These are phyloP conservation scores for Capsicum pubescens DNA, from an alignment of 257 asterid genomes.

Conservation along the genomic window DNA sequence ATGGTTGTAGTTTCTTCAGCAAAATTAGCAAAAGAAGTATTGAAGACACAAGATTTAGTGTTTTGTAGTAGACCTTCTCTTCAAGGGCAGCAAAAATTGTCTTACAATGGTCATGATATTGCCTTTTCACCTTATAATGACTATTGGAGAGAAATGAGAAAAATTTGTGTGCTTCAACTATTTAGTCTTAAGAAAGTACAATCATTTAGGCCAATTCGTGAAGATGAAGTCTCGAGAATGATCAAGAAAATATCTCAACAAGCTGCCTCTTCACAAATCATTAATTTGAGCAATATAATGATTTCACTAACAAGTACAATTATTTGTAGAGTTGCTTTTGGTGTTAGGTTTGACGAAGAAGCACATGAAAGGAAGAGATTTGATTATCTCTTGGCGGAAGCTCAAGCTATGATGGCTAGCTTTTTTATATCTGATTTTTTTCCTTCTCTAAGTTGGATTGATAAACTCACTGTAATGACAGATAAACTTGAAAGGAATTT, in stretches of 20 bases:
- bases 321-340: background rate
- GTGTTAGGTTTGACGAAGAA: background rate
- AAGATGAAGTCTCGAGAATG: background rate
- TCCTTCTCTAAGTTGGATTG: slow-evolving; percentile 36
- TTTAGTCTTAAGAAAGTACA: background rate
- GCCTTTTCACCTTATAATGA: background rate
- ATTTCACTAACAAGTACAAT: background rate
- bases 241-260: background rate
- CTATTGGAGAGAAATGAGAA: background rate
- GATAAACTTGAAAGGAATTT: slow-evolving; percentile 14
- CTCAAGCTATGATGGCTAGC: slow-evolving; percentile 18
- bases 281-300: background rate
- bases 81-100: background rate
- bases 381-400: background rate
- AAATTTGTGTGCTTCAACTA: background rate
- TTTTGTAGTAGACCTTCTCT: background rate
- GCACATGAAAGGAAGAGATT: background rate
- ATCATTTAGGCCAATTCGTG: background rate
- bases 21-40: background rate
- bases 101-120: background rate
- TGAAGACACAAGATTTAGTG: background rate
- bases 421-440: slow-evolving; percentile 29
- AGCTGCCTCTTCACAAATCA: background rate
- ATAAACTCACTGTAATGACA: slow-evolving; percentile 14
- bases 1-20: background rate